These are phyloP conservation scores for Nakazawaea ishiwadae DNA, from an alignment of 805 yeast genomes.

Conservation along the genomic window DNA sequence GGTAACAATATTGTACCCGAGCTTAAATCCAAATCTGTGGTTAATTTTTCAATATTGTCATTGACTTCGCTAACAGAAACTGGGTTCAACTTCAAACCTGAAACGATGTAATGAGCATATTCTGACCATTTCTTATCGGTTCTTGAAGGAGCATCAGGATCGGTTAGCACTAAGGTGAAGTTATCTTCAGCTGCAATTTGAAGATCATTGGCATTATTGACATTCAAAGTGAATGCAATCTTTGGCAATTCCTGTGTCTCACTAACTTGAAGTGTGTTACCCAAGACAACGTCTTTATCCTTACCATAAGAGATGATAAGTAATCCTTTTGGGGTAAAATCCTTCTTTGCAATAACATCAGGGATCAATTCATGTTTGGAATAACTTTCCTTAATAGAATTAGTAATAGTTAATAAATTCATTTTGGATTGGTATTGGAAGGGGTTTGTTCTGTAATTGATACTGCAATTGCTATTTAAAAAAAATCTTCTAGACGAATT, in stretches of 20 bases:
- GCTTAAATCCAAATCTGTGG: conserved; percentile 29
- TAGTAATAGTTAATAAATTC: conserved; percentile 48
- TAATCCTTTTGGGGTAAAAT: conserved; percentile 42
- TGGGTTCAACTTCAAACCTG: conserved; percentile 45
- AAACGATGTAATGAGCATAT: conserved; percentile 68
- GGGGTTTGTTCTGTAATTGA: neutral
- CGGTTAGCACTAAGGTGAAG: conserved; percentile 78
- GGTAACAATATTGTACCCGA: conserved; percentile 41
- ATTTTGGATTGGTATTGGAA: conserved; percentile 17
- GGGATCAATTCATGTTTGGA: conserved; percentile 46
- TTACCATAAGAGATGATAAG: conserved; percentile 62
- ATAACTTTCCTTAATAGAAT: conserved; percentile 47
- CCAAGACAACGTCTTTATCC: conserved; percentile 64
- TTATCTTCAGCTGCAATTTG: conserved; percentile 41
- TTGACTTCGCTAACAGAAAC: conserved; percentile 27
- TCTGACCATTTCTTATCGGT: conserved; percentile 86
- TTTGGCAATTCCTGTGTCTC: conserved; percentile 67
- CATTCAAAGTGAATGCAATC: conserved; percentile 58
- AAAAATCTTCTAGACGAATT: neutral
- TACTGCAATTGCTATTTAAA: no score
- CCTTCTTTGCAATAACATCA: conserved; percentile 41
- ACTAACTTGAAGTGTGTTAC: conserved; percentile 61
- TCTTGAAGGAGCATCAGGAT: conserved; percentile 90
- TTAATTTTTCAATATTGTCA: conserved; percentile 25
- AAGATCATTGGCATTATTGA: conserved; percentile 31